phyloP scores from a whole-genome alignment of 1,284 basidiomycete species.

The Austropuccinia psidii region DNA sequence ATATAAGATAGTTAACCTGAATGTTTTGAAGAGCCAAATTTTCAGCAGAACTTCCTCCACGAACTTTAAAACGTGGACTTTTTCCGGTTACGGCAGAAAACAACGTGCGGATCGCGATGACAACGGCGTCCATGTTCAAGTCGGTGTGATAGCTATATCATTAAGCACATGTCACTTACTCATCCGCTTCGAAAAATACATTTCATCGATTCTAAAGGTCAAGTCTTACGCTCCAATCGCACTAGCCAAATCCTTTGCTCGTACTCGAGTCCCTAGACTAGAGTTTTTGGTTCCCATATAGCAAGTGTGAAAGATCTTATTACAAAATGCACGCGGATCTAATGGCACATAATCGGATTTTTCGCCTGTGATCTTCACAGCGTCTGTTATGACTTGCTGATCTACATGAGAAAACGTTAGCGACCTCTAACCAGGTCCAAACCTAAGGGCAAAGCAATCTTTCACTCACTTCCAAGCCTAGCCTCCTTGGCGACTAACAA shows the following conservation, averaged over 20 bases:
- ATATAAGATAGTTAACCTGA: neutral
- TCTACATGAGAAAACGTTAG: neutral
- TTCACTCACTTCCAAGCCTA: constrained; percentile 24
- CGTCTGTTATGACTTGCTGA: constrained; percentile 33
- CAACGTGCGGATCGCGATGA: constrained; percentile 20
- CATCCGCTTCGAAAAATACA: too few relatives aligned
- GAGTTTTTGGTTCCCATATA: constrained; percentile 37
- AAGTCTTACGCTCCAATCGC: constrained; percentile 21
- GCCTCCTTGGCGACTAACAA: constrained; percentile 32
- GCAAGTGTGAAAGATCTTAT: constrained; percentile 34
- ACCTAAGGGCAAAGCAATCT: neutral
- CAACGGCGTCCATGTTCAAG: constrained; percentile 32
- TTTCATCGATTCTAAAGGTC: neutral
- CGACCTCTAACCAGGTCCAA: neutral
- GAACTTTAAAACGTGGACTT: constrained; percentile 27
- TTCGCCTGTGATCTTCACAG: constrained; percentile 12
- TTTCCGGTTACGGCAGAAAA: constrained; percentile 22
- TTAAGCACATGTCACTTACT: too few relatives aligned
- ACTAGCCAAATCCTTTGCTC: constrained; percentile 25
- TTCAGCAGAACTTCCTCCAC: constrained; percentile 24
- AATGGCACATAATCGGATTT: constrained; percentile 15
- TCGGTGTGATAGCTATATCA: constrained; percentile 30
- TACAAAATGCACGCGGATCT: constrained; percentile 29
- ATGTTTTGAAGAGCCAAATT: constrained; percentile 37
- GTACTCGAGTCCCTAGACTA: constrained; percentile 29